Percentiles rank a stretch among this genome's conserved stretches.
These are phyloP conservation scores for Fusarium veterinarium DNA, from an alignment of 2,329 filamentous ascomycete genomes.

Conservation along the genomic window DNA sequence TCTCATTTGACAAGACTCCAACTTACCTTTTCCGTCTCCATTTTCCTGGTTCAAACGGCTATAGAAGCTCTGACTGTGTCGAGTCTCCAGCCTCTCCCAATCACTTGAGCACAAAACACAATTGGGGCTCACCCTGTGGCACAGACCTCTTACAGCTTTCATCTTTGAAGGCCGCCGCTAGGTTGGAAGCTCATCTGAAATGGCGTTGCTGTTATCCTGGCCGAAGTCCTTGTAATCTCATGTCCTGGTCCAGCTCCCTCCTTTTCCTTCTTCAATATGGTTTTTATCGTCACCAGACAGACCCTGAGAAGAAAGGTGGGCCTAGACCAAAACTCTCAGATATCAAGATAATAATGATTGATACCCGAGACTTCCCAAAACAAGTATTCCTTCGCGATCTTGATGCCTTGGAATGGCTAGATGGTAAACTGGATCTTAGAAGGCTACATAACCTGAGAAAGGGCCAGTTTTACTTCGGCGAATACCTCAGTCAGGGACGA, in stretches of 20 bases:
- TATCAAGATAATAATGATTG: background rate
- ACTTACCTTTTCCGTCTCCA: background rate
- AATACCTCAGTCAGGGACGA: background rate
- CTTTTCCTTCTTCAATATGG: background rate
- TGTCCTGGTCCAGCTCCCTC: background rate
- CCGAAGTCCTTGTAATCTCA: background rate
- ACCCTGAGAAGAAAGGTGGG: too few relatives aligned
- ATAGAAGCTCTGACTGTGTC: background rate
- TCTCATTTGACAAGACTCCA: background rate
- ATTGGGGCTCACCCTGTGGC: too few relatives aligned
- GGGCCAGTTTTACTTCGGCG: background rate
- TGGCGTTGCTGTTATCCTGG: too few relatives aligned
- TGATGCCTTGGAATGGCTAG: background rate
- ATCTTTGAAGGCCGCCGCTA: fast-evolving
- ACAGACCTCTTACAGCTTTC: background rate
- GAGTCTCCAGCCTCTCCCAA: background rate
- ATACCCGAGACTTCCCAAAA: background rate
- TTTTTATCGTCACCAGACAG: background rate
- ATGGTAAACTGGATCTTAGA: too few relatives aligned
- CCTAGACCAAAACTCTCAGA: background rate
- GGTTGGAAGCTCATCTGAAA: background rate
- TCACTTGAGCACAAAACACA: too few relatives aligned
- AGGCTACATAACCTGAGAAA: too few relatives aligned
- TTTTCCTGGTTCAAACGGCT: background rate
- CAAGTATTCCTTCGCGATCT: background rate